A percentile compares a stretch with the other conserved stretches of the same genome.
phyloP scores from a whole-genome alignment of 192 early-diverging fungal species.

The Coemansia sp. region DNA sequence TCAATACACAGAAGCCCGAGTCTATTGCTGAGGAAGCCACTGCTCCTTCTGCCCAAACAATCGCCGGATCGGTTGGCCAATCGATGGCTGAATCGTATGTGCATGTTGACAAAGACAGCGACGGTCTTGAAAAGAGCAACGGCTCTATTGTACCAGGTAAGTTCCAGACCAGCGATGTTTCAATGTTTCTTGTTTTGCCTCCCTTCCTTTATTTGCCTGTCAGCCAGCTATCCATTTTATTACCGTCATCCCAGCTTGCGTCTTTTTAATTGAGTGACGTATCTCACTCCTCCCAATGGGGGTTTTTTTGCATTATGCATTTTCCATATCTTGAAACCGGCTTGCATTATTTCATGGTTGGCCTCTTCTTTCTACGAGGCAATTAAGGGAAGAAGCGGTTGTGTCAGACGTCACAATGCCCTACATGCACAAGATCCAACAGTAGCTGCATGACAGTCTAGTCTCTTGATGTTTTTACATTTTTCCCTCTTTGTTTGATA shows the following conservation, averaged over 20 bases:
- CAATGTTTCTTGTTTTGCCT: neutral
- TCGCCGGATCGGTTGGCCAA: neutral
- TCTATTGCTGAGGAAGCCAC: conserved; percentile 3
- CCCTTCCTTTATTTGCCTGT: too few relatives aligned
- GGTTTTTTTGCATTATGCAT: neutral
- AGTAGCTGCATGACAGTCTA: neutral
- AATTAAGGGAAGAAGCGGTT: neutral
- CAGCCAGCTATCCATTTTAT: too few relatives aligned
- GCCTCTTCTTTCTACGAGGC: too few relatives aligned
- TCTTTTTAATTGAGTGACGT: neutral
- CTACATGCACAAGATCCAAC: neutral
- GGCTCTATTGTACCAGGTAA: neutral
- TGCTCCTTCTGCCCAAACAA: neutral
- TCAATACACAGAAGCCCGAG: neutral
- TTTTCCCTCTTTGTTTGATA: neutral
- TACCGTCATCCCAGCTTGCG: neutral
- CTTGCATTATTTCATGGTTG: too few relatives aligned
- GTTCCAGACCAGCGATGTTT: neutral
- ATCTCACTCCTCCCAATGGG: neutral
- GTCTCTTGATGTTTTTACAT: neutral
- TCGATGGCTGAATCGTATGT: conserved; percentile 39
- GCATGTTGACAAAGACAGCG: conserved; percentile 15
- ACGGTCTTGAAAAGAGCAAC: neutral
- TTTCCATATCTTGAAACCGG: too few relatives aligned
- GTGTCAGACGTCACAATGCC: conserved; percentile 1